These are phyloP conservation scores for Paulownia fortunei DNA, from an alignment of 257 asterid species.

Conservation along the genomic window DNA sequence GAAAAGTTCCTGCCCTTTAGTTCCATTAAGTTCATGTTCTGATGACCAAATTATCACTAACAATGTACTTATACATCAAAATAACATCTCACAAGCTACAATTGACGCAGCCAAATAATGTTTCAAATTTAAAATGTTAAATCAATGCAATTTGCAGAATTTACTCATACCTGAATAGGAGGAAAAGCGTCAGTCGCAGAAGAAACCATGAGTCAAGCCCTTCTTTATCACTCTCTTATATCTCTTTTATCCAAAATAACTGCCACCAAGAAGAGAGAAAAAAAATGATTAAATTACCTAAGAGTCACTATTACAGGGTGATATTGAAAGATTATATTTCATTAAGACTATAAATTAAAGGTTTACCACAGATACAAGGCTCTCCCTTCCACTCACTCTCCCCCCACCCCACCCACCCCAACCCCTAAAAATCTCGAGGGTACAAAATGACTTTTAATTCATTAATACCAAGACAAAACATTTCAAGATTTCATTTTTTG, in stretches of 20 bases:
- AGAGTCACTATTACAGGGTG: not conserved
- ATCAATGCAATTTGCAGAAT: not conserved
- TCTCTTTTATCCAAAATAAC: conserved; percentile 4
- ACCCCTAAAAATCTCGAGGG: not conserved
- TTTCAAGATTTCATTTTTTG: not conserved
- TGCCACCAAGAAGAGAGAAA: conserved; percentile 21
- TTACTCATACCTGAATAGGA: conserved; percentile 52
- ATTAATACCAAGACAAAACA: not conserved
- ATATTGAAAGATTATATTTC: not conserved
- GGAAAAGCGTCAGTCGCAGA: conserved; percentile 45
- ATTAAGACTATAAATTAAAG: not conserved
- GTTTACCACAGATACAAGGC: not conserved
- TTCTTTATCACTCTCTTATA: conserved; percentile 19
- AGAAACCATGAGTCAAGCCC: conserved; percentile 46
- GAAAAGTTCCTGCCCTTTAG: not conserved
- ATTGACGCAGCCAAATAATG: not conserved
- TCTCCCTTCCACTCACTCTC: not conserved
- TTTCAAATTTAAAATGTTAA: not conserved
- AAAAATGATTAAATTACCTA: not conserved
- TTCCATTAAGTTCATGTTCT: not conserved
- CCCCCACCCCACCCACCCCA: not conserved
- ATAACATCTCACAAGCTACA: conserved; percentile 16
- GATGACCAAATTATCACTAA: not conserved
- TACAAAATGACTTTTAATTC: not conserved
- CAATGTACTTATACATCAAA: not conserved